A percentile compares a stretch with the other conserved stretches of the same genome.
These are phyloP conservation scores for Barbarea vulgaris DNA, from an alignment of 345 rosid genomes.

Conservation along the genomic window DNA sequence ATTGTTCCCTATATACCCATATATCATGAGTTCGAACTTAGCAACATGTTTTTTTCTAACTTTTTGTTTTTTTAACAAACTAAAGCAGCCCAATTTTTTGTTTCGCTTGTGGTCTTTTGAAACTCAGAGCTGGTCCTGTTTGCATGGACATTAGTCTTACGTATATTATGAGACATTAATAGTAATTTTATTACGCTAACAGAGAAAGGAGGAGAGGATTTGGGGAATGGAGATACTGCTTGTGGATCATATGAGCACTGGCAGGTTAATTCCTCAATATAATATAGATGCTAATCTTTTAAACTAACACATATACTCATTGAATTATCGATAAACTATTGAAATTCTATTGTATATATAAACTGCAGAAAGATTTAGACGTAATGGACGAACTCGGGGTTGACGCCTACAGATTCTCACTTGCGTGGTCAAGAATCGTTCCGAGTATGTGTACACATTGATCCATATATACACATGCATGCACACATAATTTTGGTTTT, in stretches of 20 bases:
- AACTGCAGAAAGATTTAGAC: conserved; percentile 31
- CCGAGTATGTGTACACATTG: conserved; percentile 25
- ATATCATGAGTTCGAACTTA: too few relatives aligned
- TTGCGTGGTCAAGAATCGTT: conserved; percentile 40
- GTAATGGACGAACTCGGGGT: neutral
- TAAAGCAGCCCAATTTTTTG: too few relatives aligned
- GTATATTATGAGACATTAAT: neutral
- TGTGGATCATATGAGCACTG: conserved; percentile 27
- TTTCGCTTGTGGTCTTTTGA: too few relatives aligned
- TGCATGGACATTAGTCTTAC: neutral
- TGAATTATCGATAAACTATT: too few relatives aligned
- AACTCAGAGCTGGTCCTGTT: too few relatives aligned
- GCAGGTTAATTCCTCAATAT: too few relatives aligned
- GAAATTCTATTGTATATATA: neutral
- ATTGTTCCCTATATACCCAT: too few relatives aligned
- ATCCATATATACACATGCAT: neutral
- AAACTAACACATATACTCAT: too few relatives aligned
- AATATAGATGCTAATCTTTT: too few relatives aligned
- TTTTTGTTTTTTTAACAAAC: too few relatives aligned
- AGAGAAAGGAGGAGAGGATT: conserved; percentile 45
- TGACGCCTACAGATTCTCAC: conserved; percentile 33
- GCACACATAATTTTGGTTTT: neutral
- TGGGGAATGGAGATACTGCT: conserved; percentile 45
- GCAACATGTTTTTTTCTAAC: too few relatives aligned
- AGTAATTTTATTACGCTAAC: conserved; percentile 33